phyloP scores from a whole-genome alignment of 2,329 filamentous ascomycete species.

The Periconia digitata region DNA sequence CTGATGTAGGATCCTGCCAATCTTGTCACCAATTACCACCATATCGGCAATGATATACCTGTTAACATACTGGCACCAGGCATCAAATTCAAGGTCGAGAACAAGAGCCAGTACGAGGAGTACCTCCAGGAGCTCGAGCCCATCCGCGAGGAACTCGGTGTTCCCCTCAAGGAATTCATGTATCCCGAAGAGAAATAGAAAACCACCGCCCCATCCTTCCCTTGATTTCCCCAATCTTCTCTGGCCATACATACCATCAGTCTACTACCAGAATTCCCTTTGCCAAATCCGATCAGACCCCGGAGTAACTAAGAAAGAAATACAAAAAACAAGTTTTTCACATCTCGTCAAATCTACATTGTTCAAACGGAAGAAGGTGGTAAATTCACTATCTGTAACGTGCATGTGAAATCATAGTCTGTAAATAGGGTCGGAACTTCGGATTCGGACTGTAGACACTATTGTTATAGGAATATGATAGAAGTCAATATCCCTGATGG shows the following conservation, averaged over 20 bases:
- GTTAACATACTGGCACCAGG: slow-evolving; percentile 56
- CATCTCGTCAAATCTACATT: no score
- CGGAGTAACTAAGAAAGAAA: no score
- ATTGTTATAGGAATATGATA: no score
- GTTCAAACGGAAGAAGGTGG: no score
- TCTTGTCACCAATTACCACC: neutral
- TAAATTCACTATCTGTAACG: no score
- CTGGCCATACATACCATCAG: no score
- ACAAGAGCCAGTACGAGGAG: slow-evolving; percentile 94
- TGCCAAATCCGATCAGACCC: slow-evolving; percentile 7
- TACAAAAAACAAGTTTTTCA: no score
- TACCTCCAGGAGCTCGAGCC: slow-evolving; percentile 92
- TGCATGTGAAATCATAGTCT: no score
- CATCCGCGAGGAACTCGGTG: slow-evolving; percentile 89
- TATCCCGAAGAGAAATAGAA: slow-evolving; percentile 63
- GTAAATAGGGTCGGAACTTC: no score
- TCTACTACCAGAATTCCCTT: slow-evolving; percentile 24
- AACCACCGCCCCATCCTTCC: neutral
- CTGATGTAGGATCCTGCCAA: neutral
- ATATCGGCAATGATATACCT: slow-evolving; percentile 8
- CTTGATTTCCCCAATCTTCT: neutral
- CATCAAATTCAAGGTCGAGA: slow-evolving; percentile 99
- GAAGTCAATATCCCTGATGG: no score
- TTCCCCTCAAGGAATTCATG: slow-evolving; percentile 88
- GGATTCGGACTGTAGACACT: no score